Evolutionary conservation across 441 rosid genomes (phyloP).

Genomic region (Mallotus japonicus): DNA sequence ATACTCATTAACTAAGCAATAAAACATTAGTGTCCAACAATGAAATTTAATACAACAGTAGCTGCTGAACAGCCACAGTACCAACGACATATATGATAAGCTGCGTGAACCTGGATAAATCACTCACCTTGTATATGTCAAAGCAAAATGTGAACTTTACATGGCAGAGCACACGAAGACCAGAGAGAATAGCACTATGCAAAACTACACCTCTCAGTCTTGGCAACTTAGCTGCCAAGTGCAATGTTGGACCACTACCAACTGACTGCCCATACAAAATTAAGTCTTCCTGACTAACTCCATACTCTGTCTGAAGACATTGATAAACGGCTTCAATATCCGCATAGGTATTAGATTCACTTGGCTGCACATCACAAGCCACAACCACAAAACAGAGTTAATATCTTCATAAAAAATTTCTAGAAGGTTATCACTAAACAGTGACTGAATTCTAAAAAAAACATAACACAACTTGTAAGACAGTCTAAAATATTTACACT

Average conservation of each 20-base stretch:
- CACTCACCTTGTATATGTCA: constrained; percentile 76
- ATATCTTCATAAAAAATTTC: neutral
- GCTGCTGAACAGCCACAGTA: no score
- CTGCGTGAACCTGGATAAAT: constrained; percentile 6
- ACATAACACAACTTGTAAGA: neutral
- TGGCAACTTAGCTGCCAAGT: constrained; percentile 93
- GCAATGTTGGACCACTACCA: constrained; percentile 95
- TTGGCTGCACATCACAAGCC: constrained; percentile 54
- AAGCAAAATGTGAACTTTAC: constrained; percentile 81
- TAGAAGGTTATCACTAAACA: neutral
- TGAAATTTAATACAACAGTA: constrained; percentile 6
- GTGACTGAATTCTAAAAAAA: neutral
- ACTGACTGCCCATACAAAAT: constrained; percentile 96
- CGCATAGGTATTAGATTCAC: constrained; percentile 90
- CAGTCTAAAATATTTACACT: neutral
- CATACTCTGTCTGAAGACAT: constrained; percentile 88
- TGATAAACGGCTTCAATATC: constrained; percentile 94
- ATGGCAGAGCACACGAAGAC: constrained; percentile 97
- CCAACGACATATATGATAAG: neutral
- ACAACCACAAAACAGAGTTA: constrained; percentile 11
- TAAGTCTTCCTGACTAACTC: constrained; percentile 86
- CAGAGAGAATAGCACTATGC: constrained; percentile 97
- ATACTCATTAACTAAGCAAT: neutral
- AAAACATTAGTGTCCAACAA: neutral
- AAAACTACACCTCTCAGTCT: constrained; percentile 94